These are phyloP conservation scores for Cladosporium sp. DNA, from an alignment of 2,329 filamentous ascomycete species.

Conservation along the genomic window DNA sequence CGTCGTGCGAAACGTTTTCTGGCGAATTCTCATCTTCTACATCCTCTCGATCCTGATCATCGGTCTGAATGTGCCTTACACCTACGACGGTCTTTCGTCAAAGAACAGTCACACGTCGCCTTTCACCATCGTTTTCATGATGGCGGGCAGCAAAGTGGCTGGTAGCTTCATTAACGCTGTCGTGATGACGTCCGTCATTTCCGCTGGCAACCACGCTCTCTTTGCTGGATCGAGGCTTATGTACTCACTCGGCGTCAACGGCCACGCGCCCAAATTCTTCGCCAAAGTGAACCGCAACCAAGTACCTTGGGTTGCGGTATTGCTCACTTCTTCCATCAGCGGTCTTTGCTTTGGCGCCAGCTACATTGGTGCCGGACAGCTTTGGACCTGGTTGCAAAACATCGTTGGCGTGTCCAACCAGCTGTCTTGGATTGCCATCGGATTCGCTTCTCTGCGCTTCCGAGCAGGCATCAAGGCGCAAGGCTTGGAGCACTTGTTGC, in stretches of 20 bases:
- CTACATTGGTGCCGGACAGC: slow-evolving; percentile 61
- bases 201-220: slow-evolving; percentile 56
- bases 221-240: slow-evolving; percentile 55
- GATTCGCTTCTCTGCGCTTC: slow-evolving; percentile 63
- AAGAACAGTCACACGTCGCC: slow-evolving; percentile 38
- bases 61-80: slow-evolving; percentile 71
- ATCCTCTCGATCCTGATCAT: slow-evolving; percentile 67
- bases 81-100: slow-evolving; percentile 50
- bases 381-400: slow-evolving; percentile 66
- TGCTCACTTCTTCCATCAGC: slow-evolving; percentile 39
- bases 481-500: slow-evolving; percentile 54
- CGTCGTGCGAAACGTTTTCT: slow-evolving; percentile 69
- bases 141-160: slow-evolving; percentile 52
- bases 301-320: slow-evolving; percentile 51
- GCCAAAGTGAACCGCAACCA: slow-evolving; percentile 43
- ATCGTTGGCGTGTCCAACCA: slow-evolving; percentile 66
- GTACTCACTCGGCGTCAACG: slow-evolving; percentile 53
- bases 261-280: slow-evolving; percentile 56
- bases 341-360: slow-evolving; percentile 58
- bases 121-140: slow-evolving; percentile 60
- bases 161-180: slow-evolving; percentile 60
- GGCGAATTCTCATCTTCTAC: slow-evolving; percentile 77
- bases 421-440: slow-evolving; percentile 62
- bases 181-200: slow-evolving; percentile 56
- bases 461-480: slow-evolving; percentile 54